Percentiles rank a stretch among this genome's conserved stretches.
These are phyloP conservation scores for Saccharomycodes ludwigii DNA, from an alignment of 805 yeast genomes.

Conservation along the genomic window DNA sequence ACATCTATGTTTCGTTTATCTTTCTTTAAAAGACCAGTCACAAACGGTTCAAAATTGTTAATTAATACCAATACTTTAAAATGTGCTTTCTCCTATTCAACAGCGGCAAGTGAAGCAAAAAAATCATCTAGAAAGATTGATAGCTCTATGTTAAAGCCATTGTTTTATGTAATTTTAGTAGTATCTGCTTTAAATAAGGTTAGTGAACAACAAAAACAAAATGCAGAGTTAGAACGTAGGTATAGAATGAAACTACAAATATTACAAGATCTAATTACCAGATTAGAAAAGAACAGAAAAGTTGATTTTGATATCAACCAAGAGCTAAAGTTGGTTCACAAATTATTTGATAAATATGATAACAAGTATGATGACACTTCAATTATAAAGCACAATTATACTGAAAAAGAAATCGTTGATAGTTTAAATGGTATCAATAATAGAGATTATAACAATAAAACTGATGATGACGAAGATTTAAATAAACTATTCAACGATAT, in stretches of 20 bases:
- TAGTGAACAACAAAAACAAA: slow-evolving; percentile 28
- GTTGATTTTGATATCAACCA: slow-evolving; percentile 25
- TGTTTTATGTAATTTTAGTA: slow-evolving; percentile 30
- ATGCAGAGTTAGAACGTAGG: slow-evolving; percentile 28
- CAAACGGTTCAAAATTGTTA: too few relatives aligned
- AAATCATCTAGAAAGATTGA: slow-evolving; percentile 17
- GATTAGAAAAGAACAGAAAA: slow-evolving; percentile 27
- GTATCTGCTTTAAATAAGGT: slow-evolving; percentile 37
- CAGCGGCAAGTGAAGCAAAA: slow-evolving; percentile 3
- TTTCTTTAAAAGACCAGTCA: too few relatives aligned
- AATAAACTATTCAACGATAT: slow-evolving; percentile 20
- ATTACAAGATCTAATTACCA: slow-evolving; percentile 26
- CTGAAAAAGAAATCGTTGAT: slow-evolving; percentile 15
- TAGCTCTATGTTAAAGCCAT: slow-evolving; percentile 26
- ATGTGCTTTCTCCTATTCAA: background rate
- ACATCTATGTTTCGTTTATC: too few relatives aligned
- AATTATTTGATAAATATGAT: slow-evolving; percentile 17
- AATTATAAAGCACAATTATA: slow-evolving; percentile 11
- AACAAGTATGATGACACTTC: slow-evolving; percentile 5
- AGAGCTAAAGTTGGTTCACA: slow-evolving; percentile 29
- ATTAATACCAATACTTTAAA: background rate
- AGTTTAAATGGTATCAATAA: slow-evolving; percentile 15
- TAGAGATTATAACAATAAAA: slow-evolving; percentile 5
- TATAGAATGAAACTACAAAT: slow-evolving; percentile 26
- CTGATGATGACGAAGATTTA: slow-evolving; percentile 15